These are phyloP conservation scores for Diospyros kaki DNA, from an alignment of 148 eudicot genomes.

Conservation along the genomic window DNA sequence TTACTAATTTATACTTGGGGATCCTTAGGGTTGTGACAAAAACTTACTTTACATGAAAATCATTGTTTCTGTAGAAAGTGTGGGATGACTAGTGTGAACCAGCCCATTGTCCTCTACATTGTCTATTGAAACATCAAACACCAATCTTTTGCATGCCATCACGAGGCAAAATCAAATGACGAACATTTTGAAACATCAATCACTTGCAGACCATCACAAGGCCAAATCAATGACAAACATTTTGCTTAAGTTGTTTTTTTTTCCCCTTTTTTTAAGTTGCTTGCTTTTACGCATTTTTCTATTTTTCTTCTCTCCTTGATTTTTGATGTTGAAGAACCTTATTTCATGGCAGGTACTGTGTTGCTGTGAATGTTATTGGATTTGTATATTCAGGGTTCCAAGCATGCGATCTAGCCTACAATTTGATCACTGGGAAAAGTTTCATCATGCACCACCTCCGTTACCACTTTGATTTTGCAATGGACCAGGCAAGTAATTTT, in stretches of 20 bases:
- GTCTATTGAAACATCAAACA: neutral
- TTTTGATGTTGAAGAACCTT: neutral
- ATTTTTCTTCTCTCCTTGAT: constrained; percentile 1
- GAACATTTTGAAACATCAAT: neutral
- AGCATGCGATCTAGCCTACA: constrained; percentile 51
- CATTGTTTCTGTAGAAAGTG: too few species aligned
- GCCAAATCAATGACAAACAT: neutral
- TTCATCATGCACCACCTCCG: constrained; percentile 48
- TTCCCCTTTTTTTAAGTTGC: too few species aligned
- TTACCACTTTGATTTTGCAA: constrained; percentile 58
- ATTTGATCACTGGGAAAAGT: constrained; percentile 50
- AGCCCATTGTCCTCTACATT: neutral
- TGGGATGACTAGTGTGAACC: neutral
- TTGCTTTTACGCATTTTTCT: too few species aligned
- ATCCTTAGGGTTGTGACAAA: too few species aligned
- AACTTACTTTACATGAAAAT: too few species aligned
- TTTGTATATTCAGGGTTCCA: constrained; percentile 73
- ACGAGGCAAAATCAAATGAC: too few species aligned
- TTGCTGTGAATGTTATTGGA: constrained; percentile 65
- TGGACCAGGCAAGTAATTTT: constrained; percentile 78
- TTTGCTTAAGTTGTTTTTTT: neutral
- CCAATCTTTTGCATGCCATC: neutral
- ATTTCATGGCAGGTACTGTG: constrained; percentile 58
- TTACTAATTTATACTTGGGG: too few species aligned
- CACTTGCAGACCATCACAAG: too few species aligned